Conservation (phyloP, 805 yeast genomes). For the Zygotorulaspora chibaensis region DNA sequence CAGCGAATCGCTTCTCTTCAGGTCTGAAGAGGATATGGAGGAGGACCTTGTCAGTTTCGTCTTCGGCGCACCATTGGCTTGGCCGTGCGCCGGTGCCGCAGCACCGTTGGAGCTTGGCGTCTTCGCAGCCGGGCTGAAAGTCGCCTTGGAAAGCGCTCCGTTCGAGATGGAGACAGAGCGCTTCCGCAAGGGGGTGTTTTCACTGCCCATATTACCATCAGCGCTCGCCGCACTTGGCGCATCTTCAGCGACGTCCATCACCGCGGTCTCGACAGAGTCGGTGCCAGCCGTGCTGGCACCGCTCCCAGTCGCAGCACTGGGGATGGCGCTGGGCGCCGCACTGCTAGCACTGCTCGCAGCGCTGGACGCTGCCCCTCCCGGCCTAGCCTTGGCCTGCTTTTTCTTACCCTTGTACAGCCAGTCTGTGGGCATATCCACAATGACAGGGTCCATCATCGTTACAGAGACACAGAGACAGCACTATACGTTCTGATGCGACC, state of each 20-base stretch:
- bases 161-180: conserved; percentile 24
- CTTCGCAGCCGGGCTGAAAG: background rate
- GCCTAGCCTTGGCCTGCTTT: conserved; percentile 38
- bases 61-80: background rate
- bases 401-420: conserved; percentile 82
- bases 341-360: background rate
- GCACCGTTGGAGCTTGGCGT: background rate
- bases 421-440: conserved; percentile 64
- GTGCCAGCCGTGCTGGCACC: background rate
- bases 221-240: background rate
- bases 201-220: background rate
- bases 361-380: background rate
- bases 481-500: background rate
- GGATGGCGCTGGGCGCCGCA: background rate
- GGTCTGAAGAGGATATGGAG: conserved; percentile 12
- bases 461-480: background rate
- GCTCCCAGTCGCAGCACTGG: conserved; percentile 1
- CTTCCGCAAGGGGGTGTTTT: conserved; percentile 11
- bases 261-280: background rate
- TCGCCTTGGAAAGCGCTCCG: conserved; percentile 9
- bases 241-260: background rate
- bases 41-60: conserved; percentile 9
- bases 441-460: conserved; percentile 7
- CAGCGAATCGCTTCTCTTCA: conserved; percentile 20
- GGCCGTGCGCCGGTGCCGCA: background rate